These are phyloP conservation scores for Ustilago crameri DNA, from an alignment of 1,284 basidiomycete species.

Conservation along the genomic window DNA sequence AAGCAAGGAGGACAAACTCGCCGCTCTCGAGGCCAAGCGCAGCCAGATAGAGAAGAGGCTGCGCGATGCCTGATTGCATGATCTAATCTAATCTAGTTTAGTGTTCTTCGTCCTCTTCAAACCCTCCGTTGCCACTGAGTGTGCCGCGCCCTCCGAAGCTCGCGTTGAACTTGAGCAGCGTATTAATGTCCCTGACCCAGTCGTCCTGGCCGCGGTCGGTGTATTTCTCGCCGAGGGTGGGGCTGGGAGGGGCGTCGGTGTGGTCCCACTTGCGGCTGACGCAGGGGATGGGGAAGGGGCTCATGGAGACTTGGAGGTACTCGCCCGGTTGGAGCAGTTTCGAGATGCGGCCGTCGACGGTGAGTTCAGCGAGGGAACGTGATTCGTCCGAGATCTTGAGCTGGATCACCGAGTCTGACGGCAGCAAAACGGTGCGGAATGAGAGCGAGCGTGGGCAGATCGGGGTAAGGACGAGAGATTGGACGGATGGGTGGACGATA, in stretches of 20 bases:
- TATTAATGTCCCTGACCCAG: slow-evolving; percentile 95
- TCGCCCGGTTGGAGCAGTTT: slow-evolving; percentile 83
- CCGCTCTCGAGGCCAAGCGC: slow-evolving; percentile 73
- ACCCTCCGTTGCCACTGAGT: slow-evolving; percentile 50
- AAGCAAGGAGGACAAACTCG: slow-evolving; percentile 81
- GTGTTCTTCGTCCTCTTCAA: slow-evolving; percentile 54
- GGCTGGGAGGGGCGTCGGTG: neutral
- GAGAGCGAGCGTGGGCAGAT: slow-evolving; percentile 93
- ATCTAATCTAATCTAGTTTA: too few relatives aligned
- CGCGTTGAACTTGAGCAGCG: slow-evolving; percentile 68
- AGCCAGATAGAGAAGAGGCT: slow-evolving; percentile 63
- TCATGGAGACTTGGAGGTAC: slow-evolving; percentile 84
- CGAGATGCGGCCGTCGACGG: slow-evolving; percentile 89
- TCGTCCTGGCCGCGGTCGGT: slow-evolving; percentile 80
- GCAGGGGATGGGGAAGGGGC: slow-evolving; percentile 89
- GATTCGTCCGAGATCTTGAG: slow-evolving; percentile 84
- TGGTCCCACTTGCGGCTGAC: slow-evolving; percentile 47
- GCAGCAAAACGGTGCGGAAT: slow-evolving; percentile 90
- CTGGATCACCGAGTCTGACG: slow-evolving; percentile 81
- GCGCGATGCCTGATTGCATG: neutral
- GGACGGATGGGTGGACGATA: slow-evolving; percentile 92
- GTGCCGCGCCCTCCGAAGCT: slow-evolving; percentile 61
- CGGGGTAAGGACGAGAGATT: slow-evolving; percentile 89
- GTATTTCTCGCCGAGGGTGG: slow-evolving; percentile 30
- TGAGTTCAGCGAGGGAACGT: slow-evolving; percentile 86